Evolutionary conservation across 2,329 filamentous ascomycete genomes (phyloP), one percentile per base, ranked within the genome.

Genomic region (Calonectria pseudoreteaudii): DNA sequence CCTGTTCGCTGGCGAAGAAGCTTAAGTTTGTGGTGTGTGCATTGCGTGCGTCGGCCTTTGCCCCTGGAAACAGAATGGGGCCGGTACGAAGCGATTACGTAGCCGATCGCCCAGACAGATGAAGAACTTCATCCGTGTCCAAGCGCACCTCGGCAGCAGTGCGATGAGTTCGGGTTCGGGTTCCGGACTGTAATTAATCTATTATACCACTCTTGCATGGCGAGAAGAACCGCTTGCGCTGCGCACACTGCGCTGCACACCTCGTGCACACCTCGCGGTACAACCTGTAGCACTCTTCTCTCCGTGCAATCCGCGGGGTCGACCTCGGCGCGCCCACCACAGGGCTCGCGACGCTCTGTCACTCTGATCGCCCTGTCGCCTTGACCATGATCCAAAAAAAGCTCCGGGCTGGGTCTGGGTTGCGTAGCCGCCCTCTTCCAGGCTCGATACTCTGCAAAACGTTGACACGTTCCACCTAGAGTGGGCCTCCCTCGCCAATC

Each of bases 21-120:
- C 78, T 80, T 80, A 80, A 80, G 74, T 77, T 49, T 72, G 77
- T 80, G 78, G 77, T 77, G 73, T 75, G 68, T 73, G 60, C 67
- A 76, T 78, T 77, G 44, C 65, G 53, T 64, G 75, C 78, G 75
- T 76, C 71, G 74, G 49, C 53, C 53, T 41, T 65, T 20, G 74
- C 77, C 78, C 78, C 78, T 80, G 78, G 76, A 76, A 76, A 66
- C 44, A 75, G 71, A 65, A 73, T 71, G 71, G 69, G 53, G 74
- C 75, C 75, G 74, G 67, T 73, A 70, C 75, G 60, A 68, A 76
- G 68, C 70, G 68, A 72, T 76, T 78, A 79, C 74, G 77, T 85
- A 75, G 66, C 60, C 75, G 50, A 60, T 75, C 58, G 68, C 65
- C 41, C 38, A 69, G 47, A 73, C 49, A 52, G 70, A 72, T 23